A percentile compares a stretch with the other conserved stretches of the same genome.
These are phyloP conservation scores for Russula brevipes DNA, from an alignment of 768 basidiomycete genomes.

Conservation along the genomic window DNA sequence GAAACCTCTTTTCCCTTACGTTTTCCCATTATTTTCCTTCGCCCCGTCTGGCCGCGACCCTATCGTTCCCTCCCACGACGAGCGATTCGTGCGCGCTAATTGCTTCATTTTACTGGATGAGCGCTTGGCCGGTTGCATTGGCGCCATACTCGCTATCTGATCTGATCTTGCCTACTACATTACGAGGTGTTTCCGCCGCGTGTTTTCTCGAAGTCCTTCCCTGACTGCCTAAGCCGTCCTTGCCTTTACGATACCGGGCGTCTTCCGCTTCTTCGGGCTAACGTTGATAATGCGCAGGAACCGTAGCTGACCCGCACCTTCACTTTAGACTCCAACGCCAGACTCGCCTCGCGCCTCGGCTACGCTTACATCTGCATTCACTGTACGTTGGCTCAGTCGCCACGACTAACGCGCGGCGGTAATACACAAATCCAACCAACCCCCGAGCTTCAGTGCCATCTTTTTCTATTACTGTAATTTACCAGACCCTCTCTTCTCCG, in stretches of 20 bases:
- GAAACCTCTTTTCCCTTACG: not conserved
- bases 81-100: no score
- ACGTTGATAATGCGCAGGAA: slow-evolving; percentile 1
- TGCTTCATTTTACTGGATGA: not conserved
- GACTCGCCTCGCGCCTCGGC: slow-evolving; percentile 1
- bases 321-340: not conserved
- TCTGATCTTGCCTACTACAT: slow-evolving; percentile 4
- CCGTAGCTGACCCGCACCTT: not conserved
- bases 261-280: not conserved
- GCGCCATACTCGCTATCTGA: not conserved
- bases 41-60: not conserved
- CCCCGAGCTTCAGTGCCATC: not conserved
- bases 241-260: not conserved
- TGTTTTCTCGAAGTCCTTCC: not conserved
- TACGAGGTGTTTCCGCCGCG: not conserved
- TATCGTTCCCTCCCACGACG: not conserved
- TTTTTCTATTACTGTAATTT: slow-evolving; percentile 31
- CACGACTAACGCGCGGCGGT: slow-evolving; percentile 7
- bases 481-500: slow-evolving; percentile 31
- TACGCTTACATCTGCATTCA: not conserved
- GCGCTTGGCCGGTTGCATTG: not conserved
- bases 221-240: not conserved
- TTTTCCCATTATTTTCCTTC: not conserved
- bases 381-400: not conserved
- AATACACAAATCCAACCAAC: slow-evolving; percentile 1